A percentile compares a stretch with the other conserved stretches of the same genome.
Conservation (phyloP, 75 land plant species). For the Isoetes taiwanensis region DNA sequence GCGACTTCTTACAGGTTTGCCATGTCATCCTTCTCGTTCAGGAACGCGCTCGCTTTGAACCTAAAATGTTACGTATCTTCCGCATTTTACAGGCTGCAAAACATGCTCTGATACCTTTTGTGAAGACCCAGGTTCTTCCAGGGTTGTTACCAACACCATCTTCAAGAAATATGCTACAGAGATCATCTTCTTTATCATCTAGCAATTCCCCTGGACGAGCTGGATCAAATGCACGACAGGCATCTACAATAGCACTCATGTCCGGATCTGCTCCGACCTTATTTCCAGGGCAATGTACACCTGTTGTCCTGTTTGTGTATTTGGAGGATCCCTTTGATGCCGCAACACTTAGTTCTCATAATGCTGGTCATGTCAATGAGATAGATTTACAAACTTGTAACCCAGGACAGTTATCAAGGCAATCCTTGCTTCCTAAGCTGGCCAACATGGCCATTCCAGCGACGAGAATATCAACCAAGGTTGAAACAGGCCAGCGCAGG, state of each 20-base stretch:
- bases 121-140: conserved; percentile 50
- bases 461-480: conserved; percentile 51
- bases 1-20: conserved; percentile 94
- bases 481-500: conserved; percentile 52
- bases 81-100: conserved; percentile 87
- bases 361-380: conserved; percentile 12
- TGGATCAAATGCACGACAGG: conserved; percentile 30
- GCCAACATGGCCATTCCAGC: conserved; percentile 53
- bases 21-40: conserved; percentile 67
- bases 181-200: conserved; percentile 20
- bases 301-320: conserved; percentile 72
- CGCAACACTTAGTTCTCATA: conserved; percentile 8
- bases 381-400: too few species aligned
- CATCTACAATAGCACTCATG: conserved; percentile 52
- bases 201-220: conserved; percentile 39
- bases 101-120: conserved; percentile 51
- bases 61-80: conserved; percentile 50
- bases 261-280: conserved; percentile 53
- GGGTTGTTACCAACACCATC: conserved; percentile 20
- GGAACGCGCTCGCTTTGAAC: conserved; percentile 74
- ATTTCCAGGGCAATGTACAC: conserved; percentile 86
- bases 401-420: conserved; percentile 18
- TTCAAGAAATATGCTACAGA: conserved; percentile 9
- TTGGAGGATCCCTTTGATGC: conserved; percentile 65
- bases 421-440: conserved; percentile 28